Evolutionary conservation across 2,329 filamentous ascomycete genomes (phyloP).

Genomic region (Alternaria gaisen): DNA sequence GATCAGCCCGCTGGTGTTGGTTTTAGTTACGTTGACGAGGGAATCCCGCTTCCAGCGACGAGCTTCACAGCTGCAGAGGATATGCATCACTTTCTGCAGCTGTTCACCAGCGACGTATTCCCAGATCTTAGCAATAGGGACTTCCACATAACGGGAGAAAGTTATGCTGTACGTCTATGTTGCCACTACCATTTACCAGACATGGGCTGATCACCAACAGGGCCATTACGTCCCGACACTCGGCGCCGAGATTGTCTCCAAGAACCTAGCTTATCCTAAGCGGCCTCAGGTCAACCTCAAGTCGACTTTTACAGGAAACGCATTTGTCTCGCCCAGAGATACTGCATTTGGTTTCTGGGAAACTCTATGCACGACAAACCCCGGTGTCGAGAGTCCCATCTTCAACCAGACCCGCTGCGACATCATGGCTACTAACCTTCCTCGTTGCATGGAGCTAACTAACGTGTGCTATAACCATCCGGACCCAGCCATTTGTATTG

Average conservation of each 20-base stretch:
- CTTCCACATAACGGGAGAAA: slow-evolving; percentile 61
- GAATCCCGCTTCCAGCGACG: slow-evolving; percentile 43
- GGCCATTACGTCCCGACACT: slow-evolving; percentile 60
- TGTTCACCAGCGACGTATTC: slow-evolving; percentile 59
- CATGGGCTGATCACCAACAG: slow-evolving; percentile 27
- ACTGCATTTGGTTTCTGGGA: slow-evolving; percentile 57
- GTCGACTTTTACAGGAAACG: slow-evolving; percentile 60
- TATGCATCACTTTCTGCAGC: slow-evolving; percentile 60
- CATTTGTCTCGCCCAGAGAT: slow-evolving; percentile 55
- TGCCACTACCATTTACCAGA: not conserved
- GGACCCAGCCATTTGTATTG: slow-evolving; percentile 54
- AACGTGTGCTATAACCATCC: slow-evolving; percentile 53
- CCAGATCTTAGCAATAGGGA: slow-evolving; percentile 51
- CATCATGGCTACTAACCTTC: slow-evolving; percentile 57
- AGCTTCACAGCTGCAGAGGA: slow-evolving; percentile 58
- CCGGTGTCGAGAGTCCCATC: slow-evolving; percentile 53
- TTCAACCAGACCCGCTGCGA: slow-evolving; percentile 59
- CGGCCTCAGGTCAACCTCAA: slow-evolving; percentile 54
- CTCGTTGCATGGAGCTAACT: slow-evolving; percentile 56
- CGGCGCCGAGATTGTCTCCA: slow-evolving; percentile 55
- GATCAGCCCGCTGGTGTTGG: slow-evolving; percentile 53
- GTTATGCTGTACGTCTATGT: slow-evolving; percentile 54
- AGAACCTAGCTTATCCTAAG: slow-evolving; percentile 55
- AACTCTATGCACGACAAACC: slow-evolving; percentile 58
- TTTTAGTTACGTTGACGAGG: slow-evolving; percentile 52